Conservation (phyloP, 2,329 filamentous ascomycete species). For the Neurospora sp. region DNA sequence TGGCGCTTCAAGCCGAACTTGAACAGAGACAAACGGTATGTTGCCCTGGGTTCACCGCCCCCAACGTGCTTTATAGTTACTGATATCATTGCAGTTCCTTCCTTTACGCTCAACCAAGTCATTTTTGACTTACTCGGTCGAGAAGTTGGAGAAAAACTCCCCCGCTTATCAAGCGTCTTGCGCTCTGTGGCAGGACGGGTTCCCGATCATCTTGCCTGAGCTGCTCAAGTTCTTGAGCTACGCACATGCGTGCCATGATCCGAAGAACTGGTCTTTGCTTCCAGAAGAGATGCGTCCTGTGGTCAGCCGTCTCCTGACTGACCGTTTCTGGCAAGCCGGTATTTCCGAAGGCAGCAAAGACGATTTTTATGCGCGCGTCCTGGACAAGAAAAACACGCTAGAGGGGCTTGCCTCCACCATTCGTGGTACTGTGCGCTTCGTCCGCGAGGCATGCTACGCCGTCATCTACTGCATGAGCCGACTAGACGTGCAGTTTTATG, state of each 20-base stretch:
- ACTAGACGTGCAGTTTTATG: conserved; percentile 81
- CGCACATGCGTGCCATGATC: conserved; percentile 85
- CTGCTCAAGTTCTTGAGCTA: conserved; percentile 78
- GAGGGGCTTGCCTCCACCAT: conserved; percentile 93
- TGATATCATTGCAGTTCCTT: conserved; percentile 39
- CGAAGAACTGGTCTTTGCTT: conserved; percentile 70
- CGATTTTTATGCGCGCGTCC: conserved; percentile 88
- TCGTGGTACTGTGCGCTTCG: conserved; percentile 75
- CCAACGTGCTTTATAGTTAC: no score
- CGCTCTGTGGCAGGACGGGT: conserved; percentile 73
- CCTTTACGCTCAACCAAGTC: conserved; percentile 84
- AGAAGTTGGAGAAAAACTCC: conserved; percentile 69
- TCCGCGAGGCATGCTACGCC: conserved; percentile 88
- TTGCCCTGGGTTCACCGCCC: background rate
- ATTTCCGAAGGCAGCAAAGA: conserved; percentile 94
- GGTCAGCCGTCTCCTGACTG: conserved; percentile 75
- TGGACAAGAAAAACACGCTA: conserved; percentile 77
- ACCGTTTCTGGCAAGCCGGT: conserved; percentile 96
- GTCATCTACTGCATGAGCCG: conserved; percentile 90
- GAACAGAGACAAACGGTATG: conserved; percentile 61
- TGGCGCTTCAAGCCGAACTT: conserved; percentile 67
- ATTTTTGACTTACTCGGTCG: conserved; percentile 84
- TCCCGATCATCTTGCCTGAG: conserved; percentile 75
- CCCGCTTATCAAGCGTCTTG: conserved; percentile 66
- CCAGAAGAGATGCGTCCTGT: conserved; percentile 66